Evolutionary conservation across 768 basidiomycete species (phyloP).

Genomic region (Macrolepiota dolichaula): DNA sequence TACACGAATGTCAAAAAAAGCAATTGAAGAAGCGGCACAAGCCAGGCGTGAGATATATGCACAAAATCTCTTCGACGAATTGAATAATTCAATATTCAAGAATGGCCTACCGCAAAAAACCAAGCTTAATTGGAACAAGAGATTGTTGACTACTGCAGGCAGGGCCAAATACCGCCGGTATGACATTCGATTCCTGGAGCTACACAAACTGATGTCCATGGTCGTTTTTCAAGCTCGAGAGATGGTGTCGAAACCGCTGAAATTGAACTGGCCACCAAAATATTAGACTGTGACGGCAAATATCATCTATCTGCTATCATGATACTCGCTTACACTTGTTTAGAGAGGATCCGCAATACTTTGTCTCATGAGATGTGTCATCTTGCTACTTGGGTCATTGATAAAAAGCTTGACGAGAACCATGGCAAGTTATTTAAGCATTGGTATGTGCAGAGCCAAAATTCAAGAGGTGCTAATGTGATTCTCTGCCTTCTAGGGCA

Average conservation of each 20-base stretch:
- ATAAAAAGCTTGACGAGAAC: constrained; percentile 61
- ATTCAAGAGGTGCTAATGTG: neutral
- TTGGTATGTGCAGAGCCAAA: constrained; percentile 44
- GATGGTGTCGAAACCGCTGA: constrained; percentile 57
- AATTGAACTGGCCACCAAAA: constrained; percentile 82
- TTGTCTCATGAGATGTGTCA: constrained; percentile 93
- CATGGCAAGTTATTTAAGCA: constrained; percentile 72
- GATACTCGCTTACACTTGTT: neutral
- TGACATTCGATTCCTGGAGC: constrained; percentile 9
- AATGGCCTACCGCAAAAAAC: constrained; percentile 51
- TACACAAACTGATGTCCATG: neutral
- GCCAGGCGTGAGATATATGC: constrained; percentile 50
- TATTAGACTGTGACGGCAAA: constrained; percentile 73
- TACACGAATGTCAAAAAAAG: constrained; percentile 33
- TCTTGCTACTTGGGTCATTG: constrained; percentile 82
- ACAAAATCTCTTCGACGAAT: constrained; percentile 50
- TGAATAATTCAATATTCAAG: constrained; percentile 58
- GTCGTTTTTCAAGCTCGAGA: constrained; percentile 36
- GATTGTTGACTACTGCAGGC: constrained; percentile 66
- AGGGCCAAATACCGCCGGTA: constrained; percentile 64
- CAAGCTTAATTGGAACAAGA: constrained; percentile 62
- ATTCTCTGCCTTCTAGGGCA: constrained; percentile 45
- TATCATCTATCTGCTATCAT: neutral
- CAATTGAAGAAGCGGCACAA: constrained; percentile 41
- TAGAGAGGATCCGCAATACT: constrained; percentile 80